These are phyloP conservation scores for Meira nashicola DNA, from an alignment of 1,284 basidiomycete genomes.

Conservation along the genomic window DNA sequence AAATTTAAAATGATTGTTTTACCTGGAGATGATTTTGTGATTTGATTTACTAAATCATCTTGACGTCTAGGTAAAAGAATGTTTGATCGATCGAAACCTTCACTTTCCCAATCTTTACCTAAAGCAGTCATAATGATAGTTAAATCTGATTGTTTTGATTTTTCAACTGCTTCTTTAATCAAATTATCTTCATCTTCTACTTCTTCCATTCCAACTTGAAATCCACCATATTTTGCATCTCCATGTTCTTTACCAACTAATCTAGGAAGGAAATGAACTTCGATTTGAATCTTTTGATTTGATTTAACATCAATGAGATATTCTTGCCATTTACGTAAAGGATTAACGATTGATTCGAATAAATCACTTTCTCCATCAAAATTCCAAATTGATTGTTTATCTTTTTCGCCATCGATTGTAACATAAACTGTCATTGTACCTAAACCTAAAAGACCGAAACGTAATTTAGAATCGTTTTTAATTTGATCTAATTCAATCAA, in stretches of 20 bases:
- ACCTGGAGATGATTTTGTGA: background rate
- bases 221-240: background rate
- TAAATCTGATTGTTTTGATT: slow-evolving; percentile 8
- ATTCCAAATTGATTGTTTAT: background rate
- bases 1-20: slow-evolving; percentile 10
- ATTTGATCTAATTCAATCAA: background rate
- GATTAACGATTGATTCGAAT: slow-evolving; percentile 11
- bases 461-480: no score
- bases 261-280: background rate
- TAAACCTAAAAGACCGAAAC: slow-evolving; percentile 1
- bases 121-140: slow-evolving; percentile 15
- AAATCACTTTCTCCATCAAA: slow-evolving; percentile 3
- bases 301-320: background rate
- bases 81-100: slow-evolving; percentile 13
- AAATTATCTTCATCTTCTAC: slow-evolving; percentile 11
- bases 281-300: slow-evolving; percentile 2
- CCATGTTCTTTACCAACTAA: background rate
- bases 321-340: slow-evolving; percentile 1
- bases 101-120: slow-evolving; percentile 16
- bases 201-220: slow-evolving; percentile 13
- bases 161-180: slow-evolving; percentile 4
- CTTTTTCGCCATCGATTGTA: background rate
- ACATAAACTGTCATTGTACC: background rate
- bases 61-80: slow-evolving; percentile 11
- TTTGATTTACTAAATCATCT: slow-evolving; percentile 8